Conservation (phyloP, 208 protist species). For the Blastocrithidia nonstop region DNA sequence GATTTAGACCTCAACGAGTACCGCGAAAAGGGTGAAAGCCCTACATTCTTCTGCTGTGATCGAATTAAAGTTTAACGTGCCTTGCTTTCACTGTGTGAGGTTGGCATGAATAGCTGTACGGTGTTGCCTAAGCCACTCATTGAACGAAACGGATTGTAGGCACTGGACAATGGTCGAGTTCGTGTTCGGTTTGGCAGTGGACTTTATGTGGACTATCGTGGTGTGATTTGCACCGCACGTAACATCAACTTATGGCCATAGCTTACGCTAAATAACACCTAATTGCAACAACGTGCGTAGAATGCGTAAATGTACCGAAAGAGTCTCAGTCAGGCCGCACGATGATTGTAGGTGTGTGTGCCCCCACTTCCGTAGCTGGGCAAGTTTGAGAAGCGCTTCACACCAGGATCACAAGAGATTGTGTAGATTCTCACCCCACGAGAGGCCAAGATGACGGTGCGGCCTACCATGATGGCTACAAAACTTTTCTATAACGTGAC, state of each 20-base stretch:
- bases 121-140: conserved; percentile 67
- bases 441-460: conserved; percentile 83
- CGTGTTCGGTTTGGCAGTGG: conserved; percentile 74
- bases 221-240: conserved; percentile 77
- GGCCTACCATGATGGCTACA: conserved; percentile 84
- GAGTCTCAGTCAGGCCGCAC: conserved; percentile 40
- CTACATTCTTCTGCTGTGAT: conserved; percentile 89
- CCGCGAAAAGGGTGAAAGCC: conserved; percentile 83
- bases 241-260: conserved; percentile 60
- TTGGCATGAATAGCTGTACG: conserved; percentile 71
- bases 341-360: conserved; percentile 82
- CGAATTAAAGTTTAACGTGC: conserved; percentile 68
- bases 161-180: conserved; percentile 67
- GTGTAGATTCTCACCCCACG: conserved; percentile 79
- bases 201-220: conserved; percentile 66
- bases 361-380: conserved; percentile 76
- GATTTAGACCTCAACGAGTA: conserved; percentile 87
- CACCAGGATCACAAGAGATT: conserved; percentile 81
- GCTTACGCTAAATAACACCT: conserved; percentile 68
- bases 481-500: conserved; percentile 86
- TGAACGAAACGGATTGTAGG: conserved; percentile 57
- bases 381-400: conserved; percentile 79
- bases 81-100: conserved; percentile 68
- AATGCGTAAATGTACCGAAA: conserved; percentile 65
- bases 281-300: conserved; percentile 67